These are phyloP conservation scores for Boeremia exigua DNA, from an alignment of 2,329 filamentous ascomycete genomes.

Conservation along the genomic window DNA sequence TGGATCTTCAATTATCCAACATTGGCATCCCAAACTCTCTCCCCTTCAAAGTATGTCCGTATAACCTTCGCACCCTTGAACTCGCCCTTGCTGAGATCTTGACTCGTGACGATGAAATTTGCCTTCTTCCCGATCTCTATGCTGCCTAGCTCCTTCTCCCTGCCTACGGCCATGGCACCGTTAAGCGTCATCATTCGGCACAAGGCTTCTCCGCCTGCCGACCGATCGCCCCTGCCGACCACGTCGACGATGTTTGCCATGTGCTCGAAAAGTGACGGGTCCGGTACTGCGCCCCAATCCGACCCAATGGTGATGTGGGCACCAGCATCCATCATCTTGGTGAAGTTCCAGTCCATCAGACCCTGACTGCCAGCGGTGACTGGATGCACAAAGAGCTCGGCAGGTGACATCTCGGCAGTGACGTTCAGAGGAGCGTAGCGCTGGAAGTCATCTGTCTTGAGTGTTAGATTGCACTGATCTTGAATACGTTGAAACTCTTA, in stretches of 20 bases:
- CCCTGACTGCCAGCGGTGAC: slow-evolving; percentile 13
- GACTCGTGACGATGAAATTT: slow-evolving; percentile 41
- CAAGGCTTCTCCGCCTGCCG: slow-evolving; percentile 18
- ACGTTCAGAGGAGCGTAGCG: slow-evolving; percentile 37
- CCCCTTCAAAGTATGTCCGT: slow-evolving; percentile 39
- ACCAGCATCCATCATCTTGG: slow-evolving; percentile 30
- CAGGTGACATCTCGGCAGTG: slow-evolving; percentile 46
- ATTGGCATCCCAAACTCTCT: slow-evolving; percentile 13
- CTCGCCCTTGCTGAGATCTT: slow-evolving; percentile 36
- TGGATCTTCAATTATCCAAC: neutral
- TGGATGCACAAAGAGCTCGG: slow-evolving; percentile 32
- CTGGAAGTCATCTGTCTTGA: slow-evolving; percentile 30
- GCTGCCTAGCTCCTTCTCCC: slow-evolving; percentile 34
- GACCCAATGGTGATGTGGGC: slow-evolving; percentile 43
- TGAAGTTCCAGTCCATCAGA: slow-evolving; percentile 38
- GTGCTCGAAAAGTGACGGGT: slow-evolving; percentile 23
- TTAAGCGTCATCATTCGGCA: slow-evolving; percentile 37
- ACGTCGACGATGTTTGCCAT: slow-evolving; percentile 20
- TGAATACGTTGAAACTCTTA: neutral
- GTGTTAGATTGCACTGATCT: neutral
- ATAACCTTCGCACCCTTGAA: slow-evolving; percentile 37
- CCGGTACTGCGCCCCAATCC: slow-evolving; percentile 26
- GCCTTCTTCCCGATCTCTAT: slow-evolving; percentile 43
- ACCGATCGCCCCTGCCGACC: slow-evolving; percentile 17
- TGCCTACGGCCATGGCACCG: slow-evolving; percentile 37